Evolutionary conservation across 805 yeast genomes (phyloP), one percentile per base, ranked within the genome.

Genomic region (Yarrowia sp.): DNA sequence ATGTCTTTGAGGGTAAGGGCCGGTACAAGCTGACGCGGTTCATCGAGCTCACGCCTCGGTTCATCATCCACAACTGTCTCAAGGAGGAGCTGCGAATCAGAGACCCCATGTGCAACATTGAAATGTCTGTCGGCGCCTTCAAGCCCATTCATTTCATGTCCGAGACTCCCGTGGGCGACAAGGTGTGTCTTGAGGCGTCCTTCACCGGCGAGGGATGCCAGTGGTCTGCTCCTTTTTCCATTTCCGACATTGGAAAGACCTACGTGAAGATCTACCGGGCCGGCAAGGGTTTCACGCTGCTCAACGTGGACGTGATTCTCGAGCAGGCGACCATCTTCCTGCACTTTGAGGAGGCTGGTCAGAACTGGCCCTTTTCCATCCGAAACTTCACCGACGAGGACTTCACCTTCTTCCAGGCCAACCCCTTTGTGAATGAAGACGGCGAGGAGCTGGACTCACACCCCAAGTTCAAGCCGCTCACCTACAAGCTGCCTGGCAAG

Each of bases 311-410:
- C 69, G 85, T 92, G 35, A 76, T 89, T 43, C 81, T 92, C n/a
- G 97, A 93, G 71, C 85, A 86, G 53, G 92, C 97, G 0, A 86
- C 97, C 0, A 80, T 96, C 19, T 93, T 92, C 74, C 84, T 95
- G 58, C 89, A 88, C 72, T 77, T 94, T 45, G 84, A 84, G 50
- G 87, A 87, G 75, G 95, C 97, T 1, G 84, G 87, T 70, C 65
- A 59, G 16, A 82, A 84, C 70, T 95, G 99, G 99, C 99, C 99
- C 12, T 95, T 81, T 76, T 91, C 97, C 0, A 88, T 95, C 50
- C 82, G 97, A 70, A 95, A 95, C 76, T 93, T 92, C 78, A 91
- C 95, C 76, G 91, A 91, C 71, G 79, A 85, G n/a, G 97, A 92
- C 73, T 92, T 94, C 74, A 84, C 87, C 63, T 86, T 96, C 72